Evolutionary conservation across 495 filamentous ascomycete genomes (phyloP), one percentile per base, ranked within the genome.

Genomic region (Talaromyces nanjingensis): DNA sequence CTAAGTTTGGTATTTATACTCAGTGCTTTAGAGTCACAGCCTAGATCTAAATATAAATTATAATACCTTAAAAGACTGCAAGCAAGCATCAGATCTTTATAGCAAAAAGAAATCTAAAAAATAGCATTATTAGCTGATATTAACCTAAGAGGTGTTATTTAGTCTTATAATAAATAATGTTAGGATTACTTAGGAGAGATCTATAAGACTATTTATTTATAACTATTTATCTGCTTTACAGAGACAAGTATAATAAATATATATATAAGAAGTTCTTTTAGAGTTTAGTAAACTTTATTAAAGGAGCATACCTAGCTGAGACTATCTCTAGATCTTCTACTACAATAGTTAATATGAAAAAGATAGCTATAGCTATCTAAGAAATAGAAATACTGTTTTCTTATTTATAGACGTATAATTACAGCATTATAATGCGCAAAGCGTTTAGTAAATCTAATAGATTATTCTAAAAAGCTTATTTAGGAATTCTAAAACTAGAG

Each of bases 401-500:
- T 74, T 22, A 45, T 65, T 12, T 81, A 80, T 64, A 80, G 73
- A 5, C 53, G 70, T 49, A 68, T 77, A 0, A 68, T 83, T 9
- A 73, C 76, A 9, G 62, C 69, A 6, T 18, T 83, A 1, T 79
- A 81, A 47, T 71, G 75, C 8, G 76, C 80, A 31, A 62, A 74
- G 55, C 66, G 82, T 55, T 67, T 81, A 1, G 64, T 54, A 7
- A 56, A 18, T 6, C 29, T 66, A 0, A 11, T 63, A 12, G 8
- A 25, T 9, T 11, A 52, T 8, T 64, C 1, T 3, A 61, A 73
- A 0, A 83, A 84, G n/a, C 69, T 89, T 0, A 29, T 76, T 0
- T 72, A 71, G 29, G 88, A 90, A 66, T 58, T 87, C 0, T 55
- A 42, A 2, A 89, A 87, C 66, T 52, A 64, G 3, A 86, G 86